Evolutionary conservation across 257 asterid genomes (phyloP), one percentile per base, ranked within the genome.

Genomic region (Cruciata laevipes): DNA sequence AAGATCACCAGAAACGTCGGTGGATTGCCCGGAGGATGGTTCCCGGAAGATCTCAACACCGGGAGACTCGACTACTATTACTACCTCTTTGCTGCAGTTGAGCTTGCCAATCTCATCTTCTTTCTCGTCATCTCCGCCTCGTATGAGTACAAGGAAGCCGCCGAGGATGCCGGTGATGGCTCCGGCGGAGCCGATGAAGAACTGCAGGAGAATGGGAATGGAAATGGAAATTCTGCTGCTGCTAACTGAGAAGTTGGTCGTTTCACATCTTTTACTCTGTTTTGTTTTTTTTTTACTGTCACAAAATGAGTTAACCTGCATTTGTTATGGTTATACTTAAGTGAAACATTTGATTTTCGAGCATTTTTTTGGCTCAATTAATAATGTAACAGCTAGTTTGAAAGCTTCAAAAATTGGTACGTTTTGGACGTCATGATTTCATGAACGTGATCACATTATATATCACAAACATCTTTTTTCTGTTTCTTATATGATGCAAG

Each of bases 11-110:
- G 20, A 14, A 63, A 58, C 3, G 66, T 59, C 10, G 53, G 63
- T 18, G 78, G 53, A 3, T 16, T 14, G 4, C 53, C 53, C 12
- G 51, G 67, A 53, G 51, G 69, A 21, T 81, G 85, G 83, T 44
- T 81, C 20, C 68, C 77, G 0, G 75, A 75, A 21, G 83, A 81
- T 75, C 74, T 81, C 13, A 77, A 81, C 74, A 72, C 49, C 55
- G 83, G 80, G 18, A 81, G 66, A 59, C 69, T 81, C 69, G 85
- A 81, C 38, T 62, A 75, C 58, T 77, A 66, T 37, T 77, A 77
- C 24, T 81, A 75, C 37, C 30, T 75, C 4, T 42, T 81, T 57
- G 79, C 66, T 25, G 74, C 11, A 0, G 20, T 81, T 47, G 71
- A 71, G 65, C 12, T 75, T 51, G 23, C 77, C 23, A 70, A 77